Percentiles rank a stretch among this genome's conserved stretches.
These are phyloP conservation scores for Spergularia bocconei DNA, from an alignment of 148 eudicot species.

Conservation along the genomic window DNA sequence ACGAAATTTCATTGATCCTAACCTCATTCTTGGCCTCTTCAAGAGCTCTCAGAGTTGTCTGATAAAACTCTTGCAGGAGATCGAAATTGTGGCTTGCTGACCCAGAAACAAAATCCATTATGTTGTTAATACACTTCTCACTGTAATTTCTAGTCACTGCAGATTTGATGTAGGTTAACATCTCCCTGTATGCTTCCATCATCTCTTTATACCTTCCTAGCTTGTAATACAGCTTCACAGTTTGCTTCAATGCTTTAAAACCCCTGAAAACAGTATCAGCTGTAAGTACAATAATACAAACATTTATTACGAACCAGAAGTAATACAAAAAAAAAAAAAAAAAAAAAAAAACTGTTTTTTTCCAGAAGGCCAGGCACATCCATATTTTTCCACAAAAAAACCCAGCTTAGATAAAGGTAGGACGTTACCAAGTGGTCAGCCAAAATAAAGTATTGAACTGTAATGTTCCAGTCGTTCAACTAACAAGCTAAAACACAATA, in stretches of 20 bases:
- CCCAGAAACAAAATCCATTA: slow-evolving; percentile 99
- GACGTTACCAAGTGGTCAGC: background rate
- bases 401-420: background rate
- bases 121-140: slow-evolving; percentile 94
- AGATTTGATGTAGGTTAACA: slow-evolving; percentile 93
- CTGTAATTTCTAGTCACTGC: slow-evolving; percentile 96
- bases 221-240: slow-evolving; percentile 89
- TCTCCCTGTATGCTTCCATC: slow-evolving; percentile 96
- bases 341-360: too few species aligned
- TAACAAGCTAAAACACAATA: background rate
- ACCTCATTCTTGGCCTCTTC: slow-evolving; percentile 99
- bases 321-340: background rate
- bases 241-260: slow-evolving; percentile 94
- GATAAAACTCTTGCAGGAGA: slow-evolving; percentile 89
- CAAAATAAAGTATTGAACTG: background rate
- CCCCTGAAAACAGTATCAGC: slow-evolving; percentile 58
- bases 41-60: slow-evolving; percentile 88
- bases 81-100: slow-evolving; percentile 92
- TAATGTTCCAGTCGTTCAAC: background rate
- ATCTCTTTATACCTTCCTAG: slow-evolving; percentile 87
- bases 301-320: background rate
- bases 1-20: slow-evolving; percentile 7
- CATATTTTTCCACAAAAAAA: background rate
- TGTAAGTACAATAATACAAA: background rate
- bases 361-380: background rate